These are phyloP conservation scores for Thyridium curvatum DNA, from an alignment of 2,329 filamentous ascomycete genomes.

Conservation along the genomic window DNA sequence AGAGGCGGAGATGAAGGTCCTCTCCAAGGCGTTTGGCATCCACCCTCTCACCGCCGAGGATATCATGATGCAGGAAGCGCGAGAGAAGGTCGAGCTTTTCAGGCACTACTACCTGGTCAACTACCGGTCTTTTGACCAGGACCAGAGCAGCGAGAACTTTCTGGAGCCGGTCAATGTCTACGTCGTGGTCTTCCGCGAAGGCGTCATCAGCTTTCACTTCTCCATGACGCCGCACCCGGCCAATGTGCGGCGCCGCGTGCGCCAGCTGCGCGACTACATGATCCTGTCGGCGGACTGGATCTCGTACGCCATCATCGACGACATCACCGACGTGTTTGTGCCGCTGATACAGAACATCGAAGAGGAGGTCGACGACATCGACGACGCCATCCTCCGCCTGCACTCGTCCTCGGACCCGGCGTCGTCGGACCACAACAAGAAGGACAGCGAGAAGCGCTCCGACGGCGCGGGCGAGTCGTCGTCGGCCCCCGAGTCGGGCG, in stretches of 20 bases:
- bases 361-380: constrained; percentile 94
- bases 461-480: constrained; percentile 27
- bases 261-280: constrained; percentile 89
- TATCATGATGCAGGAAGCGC: constrained; percentile 94
- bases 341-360: constrained; percentile 91
- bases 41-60: constrained; percentile 94
- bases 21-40: constrained; percentile 89
- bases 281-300: constrained; percentile 96
- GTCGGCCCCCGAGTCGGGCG: constrained; percentile 36
- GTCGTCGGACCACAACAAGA: constrained; percentile 14
- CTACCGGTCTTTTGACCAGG: constrained; percentile 96
- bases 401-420: constrained; percentile 51
- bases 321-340: constrained; percentile 94
- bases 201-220: constrained; percentile 94
- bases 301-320: constrained; percentile 94
- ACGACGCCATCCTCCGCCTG: constrained; percentile 80
- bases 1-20: constrained; percentile 89
- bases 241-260: constrained; percentile 88
- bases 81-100: constrained; percentile 97
- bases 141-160: constrained; percentile 81
- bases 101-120: constrained; percentile 98
- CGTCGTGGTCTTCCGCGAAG: constrained; percentile 91
- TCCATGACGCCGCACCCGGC: constrained; percentile 93
- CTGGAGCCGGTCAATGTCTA: constrained; percentile 97
- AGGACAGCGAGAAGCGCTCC: constrained; percentile 33